Percentiles rank a stretch among this genome's conserved stretches.
Evolutionary conservation across 2,329 filamentous ascomycete genomes (phyloP).

Genomic region (Penicillium sp.): DNA sequence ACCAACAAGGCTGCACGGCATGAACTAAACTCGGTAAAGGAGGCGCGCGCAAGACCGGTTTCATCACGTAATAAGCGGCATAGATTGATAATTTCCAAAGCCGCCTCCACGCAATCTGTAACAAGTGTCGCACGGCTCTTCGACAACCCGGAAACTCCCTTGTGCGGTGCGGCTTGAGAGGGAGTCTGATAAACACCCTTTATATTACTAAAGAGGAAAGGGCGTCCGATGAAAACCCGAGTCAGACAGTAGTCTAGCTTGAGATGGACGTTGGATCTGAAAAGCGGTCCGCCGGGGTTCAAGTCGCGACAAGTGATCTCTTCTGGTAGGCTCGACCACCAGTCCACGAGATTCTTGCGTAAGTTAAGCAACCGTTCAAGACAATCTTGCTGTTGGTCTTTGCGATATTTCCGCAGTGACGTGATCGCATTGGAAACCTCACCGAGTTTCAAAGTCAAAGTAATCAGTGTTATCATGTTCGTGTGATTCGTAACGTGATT

Average conservation of each 20-base stretch:
- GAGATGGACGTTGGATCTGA: slow-evolving; percentile 51
- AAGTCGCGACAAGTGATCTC: slow-evolving; percentile 42
- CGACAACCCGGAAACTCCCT: slow-evolving; percentile 31
- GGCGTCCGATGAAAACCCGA: slow-evolving; percentile 53
- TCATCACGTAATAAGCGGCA: slow-evolving; percentile 50
- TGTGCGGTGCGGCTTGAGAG: slow-evolving; percentile 23
- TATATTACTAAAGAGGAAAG: slow-evolving; percentile 49
- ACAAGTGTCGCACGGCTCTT: slow-evolving; percentile 44
- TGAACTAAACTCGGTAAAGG: slow-evolving; percentile 56
- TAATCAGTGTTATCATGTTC: slow-evolving; percentile 49
- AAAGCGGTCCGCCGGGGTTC: slow-evolving; percentile 40
- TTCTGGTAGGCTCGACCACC: slow-evolving; percentile 43
- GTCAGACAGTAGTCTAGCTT: slow-evolving; percentile 53
- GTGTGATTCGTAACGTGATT: slow-evolving; percentile 44
- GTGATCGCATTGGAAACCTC: slow-evolving; percentile 43
- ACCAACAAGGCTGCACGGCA: slow-evolving; percentile 54
- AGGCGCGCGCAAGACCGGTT: slow-evolving; percentile 53
- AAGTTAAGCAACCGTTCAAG: slow-evolving; percentile 40
- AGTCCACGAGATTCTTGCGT: slow-evolving; percentile 40
- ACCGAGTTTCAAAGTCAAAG: slow-evolving; percentile 42
- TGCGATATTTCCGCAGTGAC: slow-evolving; percentile 38
- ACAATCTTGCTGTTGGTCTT: slow-evolving; percentile 40
- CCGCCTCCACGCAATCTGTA: slow-evolving; percentile 52
- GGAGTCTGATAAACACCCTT: slow-evolving; percentile 28
- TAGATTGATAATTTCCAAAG: slow-evolving; percentile 50